phyloP scores from a whole-genome alignment of 2,329 filamentous ascomycete genomes.

The Claviceps maximensis region DNA sequence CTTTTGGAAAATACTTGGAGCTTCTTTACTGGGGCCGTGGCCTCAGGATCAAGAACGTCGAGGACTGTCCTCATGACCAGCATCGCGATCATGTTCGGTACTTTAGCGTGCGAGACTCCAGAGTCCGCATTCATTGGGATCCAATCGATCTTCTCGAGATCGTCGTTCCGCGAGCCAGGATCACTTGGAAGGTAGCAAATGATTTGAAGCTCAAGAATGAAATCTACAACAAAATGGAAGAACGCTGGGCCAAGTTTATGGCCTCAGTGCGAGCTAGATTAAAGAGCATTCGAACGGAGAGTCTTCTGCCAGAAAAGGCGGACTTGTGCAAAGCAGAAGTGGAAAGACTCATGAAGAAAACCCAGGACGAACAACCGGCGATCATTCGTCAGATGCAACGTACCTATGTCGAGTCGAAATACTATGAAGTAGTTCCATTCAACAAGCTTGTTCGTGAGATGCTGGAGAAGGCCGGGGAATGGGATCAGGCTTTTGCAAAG shows the following conservation, averaged over 20 bases:
- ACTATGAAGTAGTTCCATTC: conserved; percentile 92
- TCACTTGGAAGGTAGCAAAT: conserved; percentile 97
- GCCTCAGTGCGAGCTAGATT: conserved; percentile 71
- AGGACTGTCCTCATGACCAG: conserved; percentile 76
- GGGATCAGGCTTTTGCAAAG: conserved; percentile 80
- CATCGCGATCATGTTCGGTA: conserved; percentile 86
- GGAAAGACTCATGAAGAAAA: conserved; percentile 62
- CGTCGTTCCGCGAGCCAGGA: conserved; percentile 73
- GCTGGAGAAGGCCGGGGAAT: conserved; percentile 83
- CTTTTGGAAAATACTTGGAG: conserved; percentile 96
- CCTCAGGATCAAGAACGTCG: conserved; percentile 56
- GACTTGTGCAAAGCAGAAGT: conserved; percentile 74
- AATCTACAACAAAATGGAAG: conserved; percentile 67
- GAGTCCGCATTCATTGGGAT: conserved; percentile 84
- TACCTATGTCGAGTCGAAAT: conserved; percentile 84
- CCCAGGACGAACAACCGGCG: conserved; percentile 67
- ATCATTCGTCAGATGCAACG: conserved; percentile 71
- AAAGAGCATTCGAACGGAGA: conserved; percentile 81
- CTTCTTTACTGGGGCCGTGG: conserved; percentile 90
- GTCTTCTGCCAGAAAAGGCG: conserved; percentile 73
- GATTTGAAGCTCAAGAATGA: conserved; percentile 90
- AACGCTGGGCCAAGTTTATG: conserved; percentile 78
- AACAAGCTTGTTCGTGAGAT: conserved; percentile 81
- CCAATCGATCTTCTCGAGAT: conserved; percentile 87
- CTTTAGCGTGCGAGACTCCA: conserved; percentile 77